Base-by-base conservation (phyloP, 2,329 filamentous ascomycete species). In the Huntiella bhutanensis region DNA sequence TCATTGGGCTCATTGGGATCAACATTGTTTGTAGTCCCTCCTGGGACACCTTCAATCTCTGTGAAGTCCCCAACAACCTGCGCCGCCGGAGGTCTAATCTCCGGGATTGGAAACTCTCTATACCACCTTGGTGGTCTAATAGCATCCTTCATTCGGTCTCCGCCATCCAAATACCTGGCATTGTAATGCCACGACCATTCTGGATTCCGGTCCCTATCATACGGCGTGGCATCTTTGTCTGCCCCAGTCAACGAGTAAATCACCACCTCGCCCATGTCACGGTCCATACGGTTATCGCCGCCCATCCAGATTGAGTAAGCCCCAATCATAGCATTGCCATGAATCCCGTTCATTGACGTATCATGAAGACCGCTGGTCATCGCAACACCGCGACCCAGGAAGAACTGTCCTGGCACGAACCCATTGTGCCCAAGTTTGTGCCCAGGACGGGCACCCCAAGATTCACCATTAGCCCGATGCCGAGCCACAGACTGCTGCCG, bases 221-320 rank as follows among this genome's bases (percentile, higher is more conserved):
- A 43, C 4, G 41, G 41, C 2, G 12, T 15, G n/a, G 34, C n/a
- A 34, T 43, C 41, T 13, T n/a, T 16, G 15, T 43, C 41, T n/a
- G 41, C 41, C 4, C 47, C 47, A 8, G 47, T 49, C 13, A 49
- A 35, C n/a, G 47, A 49, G 39, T 49, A 49, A 6, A 49, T 35
- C 12, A 49, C 36, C 15, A 45, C 38, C 33, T 49, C 47, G 3
- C 47, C 47, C 38, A 49, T 41, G 15, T 49, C 47, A 19, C 34
- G 38, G 22, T 49, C 47, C 15, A 43, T 43, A 22, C 44, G 42
- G 33, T 49, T 49, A 32, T 49, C 47, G 10, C 47, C 47, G 17
- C 47, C 47, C 13, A 49, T 39, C 47, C 47, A 49, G 38, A 49
- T 49, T 11, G 47, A 49, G 12, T 41, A 49, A 13, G 43, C 43